These are phyloP conservation scores for Fraxinus anomala DNA, from an alignment of 257 asterid species.

Conservation along the genomic window DNA sequence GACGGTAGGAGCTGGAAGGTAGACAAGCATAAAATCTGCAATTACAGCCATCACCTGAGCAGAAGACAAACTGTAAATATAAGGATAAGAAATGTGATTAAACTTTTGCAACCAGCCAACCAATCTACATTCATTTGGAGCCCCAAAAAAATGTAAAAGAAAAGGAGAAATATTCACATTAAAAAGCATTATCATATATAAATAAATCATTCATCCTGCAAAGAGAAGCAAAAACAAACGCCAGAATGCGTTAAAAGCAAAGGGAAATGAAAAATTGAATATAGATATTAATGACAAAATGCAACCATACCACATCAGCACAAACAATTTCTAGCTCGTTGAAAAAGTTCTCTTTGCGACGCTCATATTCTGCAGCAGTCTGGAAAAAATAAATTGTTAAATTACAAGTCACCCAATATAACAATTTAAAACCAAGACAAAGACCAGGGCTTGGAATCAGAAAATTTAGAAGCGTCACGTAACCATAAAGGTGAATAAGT, in stretches of 20 bases:
- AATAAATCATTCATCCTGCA: neutral
- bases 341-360: slow-evolving; percentile 57
- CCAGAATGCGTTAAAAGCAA: neutral
- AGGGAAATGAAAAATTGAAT: neutral
- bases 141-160: neutral
- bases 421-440: neutral
- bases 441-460: neutral
- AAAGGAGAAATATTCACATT: no score
- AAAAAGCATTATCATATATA: neutral
- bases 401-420: neutral
- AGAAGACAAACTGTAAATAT: slow-evolving; percentile 4
- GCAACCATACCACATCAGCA: slow-evolving; percentile 60
- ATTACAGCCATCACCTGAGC: slow-evolving; percentile 55
- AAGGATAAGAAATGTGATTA: neutral
- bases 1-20: no score
- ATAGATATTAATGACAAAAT: slow-evolving; percentile 10
- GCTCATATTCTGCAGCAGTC: slow-evolving; percentile 71
- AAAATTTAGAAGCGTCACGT: neutral
- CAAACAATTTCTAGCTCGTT: slow-evolving; percentile 30
- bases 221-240: neutral
- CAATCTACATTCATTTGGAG: neutral
- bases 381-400: slow-evolving; percentile 28
- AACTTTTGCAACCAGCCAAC: neutral
- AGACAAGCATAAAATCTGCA: slow-evolving; percentile 58
- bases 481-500: neutral